Base-by-base conservation (phyloP, 176 grass and related monocot genomes). In the Alopecurus myosuroides region DNA sequence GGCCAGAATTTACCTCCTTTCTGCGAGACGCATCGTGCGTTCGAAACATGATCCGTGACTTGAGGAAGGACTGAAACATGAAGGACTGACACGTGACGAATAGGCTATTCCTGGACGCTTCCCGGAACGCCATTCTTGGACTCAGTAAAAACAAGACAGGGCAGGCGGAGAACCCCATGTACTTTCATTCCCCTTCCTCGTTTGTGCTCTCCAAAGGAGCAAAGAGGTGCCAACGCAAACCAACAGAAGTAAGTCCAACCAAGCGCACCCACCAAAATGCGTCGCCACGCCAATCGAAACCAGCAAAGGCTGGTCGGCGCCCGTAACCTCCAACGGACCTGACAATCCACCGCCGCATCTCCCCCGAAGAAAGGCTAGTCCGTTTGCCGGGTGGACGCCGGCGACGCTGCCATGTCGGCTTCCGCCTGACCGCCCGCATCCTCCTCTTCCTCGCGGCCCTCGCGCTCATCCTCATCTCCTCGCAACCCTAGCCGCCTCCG, bases 401-500 rank as follows among this genome's bases (percentile, higher is more conserved):
- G 75, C 56, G 71, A 76, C 35, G 12, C 86, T 74, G 22, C 80
- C 64, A 92, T 95, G 90, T 81, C 48, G 63, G 15, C 68, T 52
- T 51, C 36, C 58, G 22, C 53, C 33, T 34, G 7, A 4, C 62
- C 56, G 20, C 40, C 53, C 70, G 31, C 82, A 29, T 72, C 74
- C 41, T 89, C 74, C 26, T 85, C 86, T 26, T 90, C 52, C 12
- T 74, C 45, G 71, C 65, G 15, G 18, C 85, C 6, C n/a, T n/a
- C n/a, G n/a, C n/a, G n/a, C n/a, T n/a, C n/a, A n/a, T n/a, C n/a
- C n/a, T n/a, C n/a, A n/a, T 17, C 6, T 69, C 91, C 26, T 69
- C 22, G 50, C 72, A 77, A 84, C 85, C 85, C 87, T 95, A 86
- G 85, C 84, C 50, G 78, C 89, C n/a, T n/a, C n/a, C n/a, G n/a